A percentile compares a stretch with the other conserved stretches of the same genome.
Conservation (phyloP, 805 yeast species). For the Candida sithepensis region DNA sequence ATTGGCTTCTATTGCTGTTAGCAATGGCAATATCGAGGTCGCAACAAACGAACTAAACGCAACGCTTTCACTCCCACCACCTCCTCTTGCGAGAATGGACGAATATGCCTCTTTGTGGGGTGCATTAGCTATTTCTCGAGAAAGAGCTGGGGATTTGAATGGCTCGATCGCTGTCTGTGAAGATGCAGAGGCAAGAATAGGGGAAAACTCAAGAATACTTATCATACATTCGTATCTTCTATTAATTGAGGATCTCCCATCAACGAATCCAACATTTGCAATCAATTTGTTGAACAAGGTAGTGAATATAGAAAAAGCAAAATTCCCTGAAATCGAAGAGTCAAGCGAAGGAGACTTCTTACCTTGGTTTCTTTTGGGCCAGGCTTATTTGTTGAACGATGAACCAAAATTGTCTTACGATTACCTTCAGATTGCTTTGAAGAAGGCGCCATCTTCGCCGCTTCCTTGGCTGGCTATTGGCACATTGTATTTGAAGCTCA, state of each 20-base stretch:
- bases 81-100: conserved; percentile 40
- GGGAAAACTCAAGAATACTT: conserved; percentile 41
- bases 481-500: conserved; percentile 51
- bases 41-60: conserved; percentile 49
- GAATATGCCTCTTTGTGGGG: conserved; percentile 53
- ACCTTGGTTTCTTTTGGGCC: conserved; percentile 55
- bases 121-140: conserved; percentile 48
- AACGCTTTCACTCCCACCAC: conserved; percentile 48
- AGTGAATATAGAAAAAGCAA: conserved; percentile 18
- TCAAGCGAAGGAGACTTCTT: conserved; percentile 44
- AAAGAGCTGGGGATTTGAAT: conserved; percentile 44
- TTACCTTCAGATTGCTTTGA: conserved; percentile 49
- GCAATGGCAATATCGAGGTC: conserved; percentile 45
- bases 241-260: conserved; percentile 29
- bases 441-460: conserved; percentile 51
- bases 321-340: conserved; percentile 15
- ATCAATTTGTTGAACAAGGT: conserved; percentile 35
- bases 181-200: conserved; percentile 42
- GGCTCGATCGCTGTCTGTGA: conserved; percentile 51
- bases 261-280: conserved; percentile 34
- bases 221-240: conserved; percentile 49
- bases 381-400: conserved; percentile 44
- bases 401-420: conserved; percentile 52
- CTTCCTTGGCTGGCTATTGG: conserved; percentile 68
- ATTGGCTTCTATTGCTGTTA: conserved; percentile 51